phyloP scores from a whole-genome alignment of 768 basidiomycete species.

The Gautieria morchelliformis region DNA sequence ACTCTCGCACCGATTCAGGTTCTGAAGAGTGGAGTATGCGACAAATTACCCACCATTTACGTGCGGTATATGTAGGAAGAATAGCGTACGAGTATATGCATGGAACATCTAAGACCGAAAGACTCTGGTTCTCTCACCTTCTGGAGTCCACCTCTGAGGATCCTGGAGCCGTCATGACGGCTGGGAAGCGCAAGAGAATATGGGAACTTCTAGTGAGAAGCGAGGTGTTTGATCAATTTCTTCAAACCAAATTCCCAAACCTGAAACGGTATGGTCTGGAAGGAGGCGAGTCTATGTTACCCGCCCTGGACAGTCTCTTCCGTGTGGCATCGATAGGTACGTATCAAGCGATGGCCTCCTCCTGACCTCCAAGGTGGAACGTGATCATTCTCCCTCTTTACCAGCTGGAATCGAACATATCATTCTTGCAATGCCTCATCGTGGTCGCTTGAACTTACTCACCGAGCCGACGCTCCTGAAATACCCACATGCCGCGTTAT shows the following conservation, averaged over 20 bases:
- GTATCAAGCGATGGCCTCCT: slow-evolving; percentile 2
- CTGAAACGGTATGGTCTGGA: slow-evolving; percentile 82
- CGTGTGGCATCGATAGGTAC: slow-evolving; percentile 50
- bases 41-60: slow-evolving; percentile 62
- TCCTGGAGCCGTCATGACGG: slow-evolving; percentile 7
- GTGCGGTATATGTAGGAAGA: slow-evolving; percentile 67
- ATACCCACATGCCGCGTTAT: slow-evolving; percentile 57
- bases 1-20: slow-evolving; percentile 13
- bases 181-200: slow-evolving; percentile 36
- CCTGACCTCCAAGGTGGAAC: background rate
- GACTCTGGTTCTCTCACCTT: slow-evolving; percentile 81
- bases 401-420: slow-evolving; percentile 60
- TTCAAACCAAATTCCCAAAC: slow-evolving; percentile 85
- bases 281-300: slow-evolving; percentile 90
- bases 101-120: slow-evolving; percentile 74
- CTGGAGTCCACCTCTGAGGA: slow-evolving; percentile 46
- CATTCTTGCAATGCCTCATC: slow-evolving; percentile 79
- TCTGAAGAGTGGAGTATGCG: slow-evolving; percentile 55
- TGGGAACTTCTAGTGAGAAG: slow-evolving; percentile 62
- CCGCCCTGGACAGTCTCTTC: slow-evolving; percentile 75
- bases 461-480: slow-evolving; percentile 53
- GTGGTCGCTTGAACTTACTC: slow-evolving; percentile 79
- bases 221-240: slow-evolving; percentile 77
- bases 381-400: background rate
- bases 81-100: slow-evolving; percentile 95